phyloP scores from a whole-genome alignment of 2,329 filamentous ascomycete genomes.

The Hypoxylon sp. region DNA sequence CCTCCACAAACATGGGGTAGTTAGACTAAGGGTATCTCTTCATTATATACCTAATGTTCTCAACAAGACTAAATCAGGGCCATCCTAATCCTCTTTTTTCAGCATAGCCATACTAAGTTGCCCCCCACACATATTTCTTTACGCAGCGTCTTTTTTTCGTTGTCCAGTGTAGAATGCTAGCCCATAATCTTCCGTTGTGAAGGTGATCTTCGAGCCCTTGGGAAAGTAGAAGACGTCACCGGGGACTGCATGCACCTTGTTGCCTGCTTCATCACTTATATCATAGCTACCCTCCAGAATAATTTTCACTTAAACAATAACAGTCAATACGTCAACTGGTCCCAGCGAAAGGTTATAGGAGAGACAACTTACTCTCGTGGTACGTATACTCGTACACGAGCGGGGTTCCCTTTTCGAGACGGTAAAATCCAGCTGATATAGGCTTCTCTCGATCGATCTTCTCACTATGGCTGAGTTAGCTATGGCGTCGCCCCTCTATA shows the following conservation, averaged over 20 bases:
- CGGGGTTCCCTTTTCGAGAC: constrained; percentile 76
- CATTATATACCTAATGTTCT: constrained; percentile 12
- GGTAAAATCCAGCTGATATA: constrained; percentile 75
- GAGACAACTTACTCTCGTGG: constrained; percentile 66
- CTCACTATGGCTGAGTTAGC: constrained; percentile 51
- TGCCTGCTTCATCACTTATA: constrained; percentile 74
- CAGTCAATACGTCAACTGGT: neutral
- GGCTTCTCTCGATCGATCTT: constrained; percentile 69
- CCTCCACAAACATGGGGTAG: neutral
- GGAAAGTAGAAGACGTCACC: constrained; percentile 80
- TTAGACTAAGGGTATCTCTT: constrained; percentile 8
- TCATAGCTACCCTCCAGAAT: constrained; percentile 77
- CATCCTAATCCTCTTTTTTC: constrained; percentile 1
- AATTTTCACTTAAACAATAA: constrained; percentile 69
- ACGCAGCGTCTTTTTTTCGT: constrained; percentile 54
- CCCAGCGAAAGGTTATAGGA: neutral
- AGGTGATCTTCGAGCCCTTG: constrained; percentile 76
- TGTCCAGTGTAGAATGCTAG: constrained; percentile 71
- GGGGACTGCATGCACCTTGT: constrained; percentile 69
- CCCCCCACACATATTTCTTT: neutral
- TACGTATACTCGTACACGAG: constrained; percentile 79
- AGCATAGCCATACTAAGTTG: neutral
- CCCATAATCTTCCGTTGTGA: constrained; percentile 72
- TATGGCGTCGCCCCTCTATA: constrained; percentile 1
- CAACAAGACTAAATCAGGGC: neutral